A percentile compares a stretch with the other conserved stretches of the same genome.
These are phyloP conservation scores for Phoma sp. DNA, from an alignment of 2,329 filamentous ascomycete species.

Conservation along the genomic window DNA sequence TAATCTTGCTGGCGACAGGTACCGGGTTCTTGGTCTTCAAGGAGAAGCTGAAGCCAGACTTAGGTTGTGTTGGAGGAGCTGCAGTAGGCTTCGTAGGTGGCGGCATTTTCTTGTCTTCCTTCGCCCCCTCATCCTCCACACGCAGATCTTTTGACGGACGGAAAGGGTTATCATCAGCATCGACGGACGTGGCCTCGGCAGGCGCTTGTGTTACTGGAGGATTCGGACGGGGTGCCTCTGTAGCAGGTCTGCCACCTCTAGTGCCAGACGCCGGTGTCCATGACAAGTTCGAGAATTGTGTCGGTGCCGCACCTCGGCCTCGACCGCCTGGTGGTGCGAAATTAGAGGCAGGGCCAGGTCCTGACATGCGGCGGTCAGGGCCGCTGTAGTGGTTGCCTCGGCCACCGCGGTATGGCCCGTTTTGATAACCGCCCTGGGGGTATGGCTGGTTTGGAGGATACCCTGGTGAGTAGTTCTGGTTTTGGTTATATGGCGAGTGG, in stretches of 20 bases:
- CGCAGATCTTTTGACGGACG: slow-evolving; percentile 70
- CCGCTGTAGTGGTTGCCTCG: slow-evolving; percentile 65
- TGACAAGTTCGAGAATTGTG: slow-evolving; percentile 71
- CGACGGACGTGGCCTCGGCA: slow-evolving; percentile 46
- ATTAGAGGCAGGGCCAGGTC: slow-evolving; percentile 51
- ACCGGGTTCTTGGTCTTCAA: slow-evolving; percentile 77
- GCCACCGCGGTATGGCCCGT: slow-evolving; percentile 59
- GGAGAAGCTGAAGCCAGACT: slow-evolving; percentile 80
- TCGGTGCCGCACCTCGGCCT: slow-evolving; percentile 58
- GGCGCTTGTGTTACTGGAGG: slow-evolving; percentile 22
- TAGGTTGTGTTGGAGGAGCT: slow-evolving; percentile 61
- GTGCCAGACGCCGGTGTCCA: slow-evolving; percentile 70
- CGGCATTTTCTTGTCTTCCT: slow-evolving; percentile 61
- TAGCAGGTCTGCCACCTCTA: slow-evolving; percentile 58
- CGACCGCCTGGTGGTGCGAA: slow-evolving; percentile 56
- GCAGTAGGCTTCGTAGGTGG: slow-evolving; percentile 59
- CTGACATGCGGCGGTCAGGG: slow-evolving; percentile 54
- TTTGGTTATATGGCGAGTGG: slow-evolving; percentile 61
- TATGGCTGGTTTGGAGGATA: slow-evolving; percentile 64
- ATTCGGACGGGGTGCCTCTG: slow-evolving; percentile 46
- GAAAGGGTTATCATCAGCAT: slow-evolving; percentile 68
- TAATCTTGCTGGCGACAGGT: slow-evolving; percentile 59
- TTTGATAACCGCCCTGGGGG: slow-evolving; percentile 62
- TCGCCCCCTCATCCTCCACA: slow-evolving; percentile 67
- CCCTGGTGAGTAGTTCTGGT: slow-evolving; percentile 37